These are phyloP conservation scores for Tetradesmus obliquus DNA, from an alignment of 139 green algal species.

Conservation along the genomic window DNA sequence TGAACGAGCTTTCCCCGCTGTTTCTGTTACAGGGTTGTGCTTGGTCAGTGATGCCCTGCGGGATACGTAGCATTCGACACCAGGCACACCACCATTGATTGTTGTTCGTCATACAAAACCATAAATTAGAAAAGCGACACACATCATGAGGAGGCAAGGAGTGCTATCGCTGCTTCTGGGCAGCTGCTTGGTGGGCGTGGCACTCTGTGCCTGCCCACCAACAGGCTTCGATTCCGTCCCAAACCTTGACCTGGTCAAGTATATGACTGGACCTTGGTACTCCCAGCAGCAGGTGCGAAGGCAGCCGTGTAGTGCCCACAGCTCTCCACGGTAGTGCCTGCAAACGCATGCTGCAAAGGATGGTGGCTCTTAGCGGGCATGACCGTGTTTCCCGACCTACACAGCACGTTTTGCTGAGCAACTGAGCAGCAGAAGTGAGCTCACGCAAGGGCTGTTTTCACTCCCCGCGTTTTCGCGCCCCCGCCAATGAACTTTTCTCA, in stretches of 20 bases:
- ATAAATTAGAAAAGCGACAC: not conserved
- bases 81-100: not conserved
- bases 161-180: not conserved
- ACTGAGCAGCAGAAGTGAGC: too few species aligned
- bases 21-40: not conserved
- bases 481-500: not conserved
- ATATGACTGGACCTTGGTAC: constrained; percentile 47
- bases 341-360: not conserved
- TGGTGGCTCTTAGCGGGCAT: too few species aligned
- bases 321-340: not conserved
- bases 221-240: constrained; percentile 42
- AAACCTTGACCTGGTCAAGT: constrained; percentile 44
- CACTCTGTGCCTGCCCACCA: constrained; percentile 37
- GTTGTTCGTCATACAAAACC: not conserved
- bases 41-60: not conserved
- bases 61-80: not conserved
- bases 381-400: too few species aligned
- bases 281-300: constrained; percentile 52
- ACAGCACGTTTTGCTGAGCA: too few species aligned
- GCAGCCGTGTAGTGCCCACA: not conserved
- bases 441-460: not conserved
- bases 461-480: not conserved
- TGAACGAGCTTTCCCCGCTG: not conserved
- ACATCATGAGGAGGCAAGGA: not conserved
- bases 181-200: constrained; percentile 8